A percentile compares a stretch with the other conserved stretches of the same genome.
phyloP scores from a whole-genome alignment of 2,329 filamentous ascomycete genomes.

The Cytospora piceae region DNA sequence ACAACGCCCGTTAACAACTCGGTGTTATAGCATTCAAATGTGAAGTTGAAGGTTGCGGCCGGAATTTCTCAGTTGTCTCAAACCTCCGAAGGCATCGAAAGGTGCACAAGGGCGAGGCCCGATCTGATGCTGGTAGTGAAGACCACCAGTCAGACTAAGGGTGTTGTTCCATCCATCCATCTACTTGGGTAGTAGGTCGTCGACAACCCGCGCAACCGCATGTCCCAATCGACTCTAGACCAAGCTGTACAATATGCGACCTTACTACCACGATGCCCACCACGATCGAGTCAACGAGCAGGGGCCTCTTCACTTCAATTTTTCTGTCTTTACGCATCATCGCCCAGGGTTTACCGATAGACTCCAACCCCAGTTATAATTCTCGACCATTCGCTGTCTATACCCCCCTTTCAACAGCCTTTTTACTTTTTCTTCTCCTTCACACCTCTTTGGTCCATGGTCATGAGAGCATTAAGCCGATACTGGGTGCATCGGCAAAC shows the following conservation, averaged over 20 bases:
- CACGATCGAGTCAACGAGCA: constrained; percentile 15
- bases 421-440: background rate
- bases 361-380: constrained; percentile 36
- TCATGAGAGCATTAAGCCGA: constrained; percentile 23
- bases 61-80: constrained; percentile 96
- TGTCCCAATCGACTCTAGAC: constrained; percentile 16
- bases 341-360: constrained; percentile 31
- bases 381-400: constrained; percentile 34
- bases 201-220: constrained; percentile 10
- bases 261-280: constrained; percentile 1
- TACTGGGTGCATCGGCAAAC: constrained; percentile 20
- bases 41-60: constrained; percentile 90
- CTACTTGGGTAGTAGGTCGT: background rate
- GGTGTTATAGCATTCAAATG: constrained; percentile 77
- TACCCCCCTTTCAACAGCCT: constrained; percentile 10
- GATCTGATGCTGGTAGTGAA: constrained; percentile 66
- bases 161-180: background rate
- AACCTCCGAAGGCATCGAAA: constrained; percentile 94
- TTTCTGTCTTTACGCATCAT: constrained; percentile 13
- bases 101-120: constrained; percentile 82
- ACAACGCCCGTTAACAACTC: constrained; percentile 27
- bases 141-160: constrained; percentile 64
- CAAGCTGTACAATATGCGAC: constrained; percentile 17
- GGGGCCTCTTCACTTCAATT: constrained; percentile 1
- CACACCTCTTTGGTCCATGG: constrained; percentile 4